A percentile compares a stretch with the other conserved stretches of the same genome.
Conservation (phyloP, 306 rosid genomes). For the Lathyrus tuberosus region DNA sequence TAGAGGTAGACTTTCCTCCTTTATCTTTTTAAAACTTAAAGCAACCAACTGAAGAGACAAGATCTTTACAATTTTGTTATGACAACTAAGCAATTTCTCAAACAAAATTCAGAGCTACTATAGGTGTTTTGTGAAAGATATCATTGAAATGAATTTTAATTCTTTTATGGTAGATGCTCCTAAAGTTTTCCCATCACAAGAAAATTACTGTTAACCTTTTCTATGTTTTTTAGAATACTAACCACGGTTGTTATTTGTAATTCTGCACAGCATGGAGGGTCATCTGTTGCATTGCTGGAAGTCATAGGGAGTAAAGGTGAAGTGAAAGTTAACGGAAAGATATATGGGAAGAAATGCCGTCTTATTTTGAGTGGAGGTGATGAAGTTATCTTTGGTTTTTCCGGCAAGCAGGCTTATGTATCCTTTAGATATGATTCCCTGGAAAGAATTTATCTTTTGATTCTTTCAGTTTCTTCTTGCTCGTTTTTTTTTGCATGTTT, state of each 20-base stretch:
- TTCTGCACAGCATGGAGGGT: constrained; percentile 63
- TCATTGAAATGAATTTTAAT: background rate
- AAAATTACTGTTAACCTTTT: constrained; percentile 6
- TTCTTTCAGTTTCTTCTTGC: constrained; percentile 18
- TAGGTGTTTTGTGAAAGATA: constrained; percentile 32
- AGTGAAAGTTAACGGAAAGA: constrained; percentile 79
- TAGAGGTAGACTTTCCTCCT: constrained; percentile 61
- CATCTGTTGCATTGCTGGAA: constrained; percentile 76
- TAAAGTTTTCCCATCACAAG: constrained; percentile 12
- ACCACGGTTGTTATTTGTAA: constrained; percentile 39
- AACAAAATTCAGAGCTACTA: background rate
- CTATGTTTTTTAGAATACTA: constrained; percentile 13
- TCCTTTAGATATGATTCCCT: constrained; percentile 60
- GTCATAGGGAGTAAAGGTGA: constrained; percentile 70
- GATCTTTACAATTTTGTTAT: constrained; percentile 24
- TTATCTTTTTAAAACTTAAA: constrained; percentile 30
- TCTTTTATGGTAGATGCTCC: constrained; percentile 22
- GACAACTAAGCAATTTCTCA: constrained; percentile 2
- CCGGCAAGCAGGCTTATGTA: constrained; percentile 89
- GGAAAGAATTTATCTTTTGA: constrained; percentile 15
- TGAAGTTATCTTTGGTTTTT: constrained; percentile 74
- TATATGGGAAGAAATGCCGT: constrained; percentile 52
- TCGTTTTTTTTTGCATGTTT: constrained; percentile 20
- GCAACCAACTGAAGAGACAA: constrained; percentile 29
- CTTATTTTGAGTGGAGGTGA: constrained; percentile 78